Base-by-base conservation (phyloP, 179 eudicot genomes). In the Carnegiea gigantea region DNA sequence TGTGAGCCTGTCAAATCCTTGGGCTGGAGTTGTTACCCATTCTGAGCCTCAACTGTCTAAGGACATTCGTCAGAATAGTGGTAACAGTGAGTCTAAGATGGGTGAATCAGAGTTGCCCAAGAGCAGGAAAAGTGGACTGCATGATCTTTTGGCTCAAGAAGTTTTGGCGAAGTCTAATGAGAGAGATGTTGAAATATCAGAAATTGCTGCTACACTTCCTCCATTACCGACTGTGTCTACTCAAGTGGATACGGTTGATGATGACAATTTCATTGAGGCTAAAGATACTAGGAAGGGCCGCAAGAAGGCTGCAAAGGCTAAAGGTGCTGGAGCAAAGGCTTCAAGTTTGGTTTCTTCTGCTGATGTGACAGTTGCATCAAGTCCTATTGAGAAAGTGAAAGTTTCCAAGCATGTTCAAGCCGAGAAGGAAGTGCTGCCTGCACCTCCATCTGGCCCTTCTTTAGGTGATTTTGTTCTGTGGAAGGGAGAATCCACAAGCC, bases 251-350 rank as follows among this genome's bases (percentile, higher is more conserved):
- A 48, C 51, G n/a, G 76, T 85, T 70, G 90, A 70, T 77, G 90
- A 90, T 80, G 92, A 83, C 83, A 89, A 84, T 84, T 97, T 97
- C 74, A 93, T 95, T 74, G 97, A 95, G 86, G 95, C 98, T 67
- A 97, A 97, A 90, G 99, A 92, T 70, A 90, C 92, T 26, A 97
- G 95, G 87, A 97, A 90, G 91, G 90, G 89, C 80, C 95, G 99
- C 46, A 97, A 93, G 86, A 97, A 91, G 89, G 89, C 95, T 53
- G 93, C 94, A n/a, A 97, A 97, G 85, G 87, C 92, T 51, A 97
- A 97, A 87, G 88, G 82, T 80, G 85, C 91, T 46, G 92, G 79
- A 78, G 81, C 86, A 38, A 97, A 92, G 86, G 90, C 60, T 75
- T 84, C 89, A 43, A 83, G 77, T 57, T 79, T 90, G 1, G 79